phyloP scores from a whole-genome alignment of 306 rosid species.

The Cicer arietinum region DNA sequence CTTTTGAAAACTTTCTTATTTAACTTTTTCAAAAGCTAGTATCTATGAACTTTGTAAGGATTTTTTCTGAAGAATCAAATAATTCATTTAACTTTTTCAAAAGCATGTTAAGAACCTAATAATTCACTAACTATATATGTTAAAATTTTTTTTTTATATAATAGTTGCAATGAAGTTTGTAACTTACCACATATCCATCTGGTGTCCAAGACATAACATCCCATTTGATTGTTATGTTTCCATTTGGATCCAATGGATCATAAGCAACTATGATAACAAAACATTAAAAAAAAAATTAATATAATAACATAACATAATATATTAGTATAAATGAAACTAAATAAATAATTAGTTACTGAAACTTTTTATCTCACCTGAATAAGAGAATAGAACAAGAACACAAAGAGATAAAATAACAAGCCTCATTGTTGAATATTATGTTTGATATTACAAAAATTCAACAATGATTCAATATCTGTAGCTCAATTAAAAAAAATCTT shows the following conservation, averaged over 20 bases:
- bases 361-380: slow-evolving; percentile 57
- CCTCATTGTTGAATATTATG: slow-evolving; percentile 54
- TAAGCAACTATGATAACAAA: slow-evolving; percentile 61
- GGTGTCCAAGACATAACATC: slow-evolving; percentile 93
- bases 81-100: neutral
- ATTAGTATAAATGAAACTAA: slow-evolving; percentile 16
- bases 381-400: slow-evolving; percentile 57
- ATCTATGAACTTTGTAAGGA: neutral
- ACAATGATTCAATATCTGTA: neutral
- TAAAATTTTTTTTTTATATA: neutral
- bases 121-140: neutral
- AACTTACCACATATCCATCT: slow-evolving; percentile 89
- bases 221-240: slow-evolving; percentile 89
- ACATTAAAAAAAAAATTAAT: neutral
- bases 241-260: slow-evolving; percentile 97
- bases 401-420: slow-evolving; percentile 53
- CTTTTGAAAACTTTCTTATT: neutral
- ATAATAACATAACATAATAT: too few relatives aligned
- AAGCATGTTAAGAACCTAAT: neutral
- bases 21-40: neutral
- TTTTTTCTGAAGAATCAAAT: neutral
- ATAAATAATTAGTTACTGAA: neutral
- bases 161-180: slow-evolving; percentile 6
- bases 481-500: slow-evolving; percentile 29
- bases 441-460: slow-evolving; percentile 22